Evolutionary conservation across 2,329 filamentous ascomycete genomes (phyloP), one percentile per base, ranked within the genome.

Genomic region (Aureobasidium namibiae): DNA sequence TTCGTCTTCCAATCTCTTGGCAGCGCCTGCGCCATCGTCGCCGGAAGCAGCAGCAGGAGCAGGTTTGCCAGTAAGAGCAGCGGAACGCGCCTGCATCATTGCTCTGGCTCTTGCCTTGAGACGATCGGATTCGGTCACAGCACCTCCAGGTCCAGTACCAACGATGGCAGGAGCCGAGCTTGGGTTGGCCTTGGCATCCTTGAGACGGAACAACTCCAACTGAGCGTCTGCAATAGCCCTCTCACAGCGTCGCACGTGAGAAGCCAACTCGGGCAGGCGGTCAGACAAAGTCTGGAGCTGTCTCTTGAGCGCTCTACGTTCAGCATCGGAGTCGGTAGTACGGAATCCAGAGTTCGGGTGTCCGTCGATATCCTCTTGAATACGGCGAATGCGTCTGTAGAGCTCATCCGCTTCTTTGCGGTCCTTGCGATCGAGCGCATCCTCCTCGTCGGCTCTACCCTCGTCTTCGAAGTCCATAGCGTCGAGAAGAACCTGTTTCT

Each of bases 21-120:
- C 86, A 3, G 89, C 90, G 63, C 89, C 89, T 26, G 82, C 80
- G 63, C 92, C 87, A 64, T 95, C 89, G 61, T 86, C 82, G 46
- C 76, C 78, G 46, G 77, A 78, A 38, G 89, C 85, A 48, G 85
- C 79, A 44, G 87, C 77, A 69, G 92, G 92, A n/a, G 85, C 75
- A 69, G 92, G 91, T 73, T 87, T 90, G 60, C 94, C 94, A 23
- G 91, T 90, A 63, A 99, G 77, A 18, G 94, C 92, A 59, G 94
- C 94, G 65, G 94, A 92, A 61, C 94, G 88, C 68, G 96, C 92
- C 75, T 97, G 92, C 94, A 99, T 99, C 85, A 96, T 95, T 39
- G 92, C 92, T 75, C 92, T 95, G 33, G 94, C 92, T 65, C 92
- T 85, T 36, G 94, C 94, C 77, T 96, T 97, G 65, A 97, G 83